phyloP scores from a whole-genome alignment of 129 eudicot genomes.

The Centaurea solstitialis region DNA sequence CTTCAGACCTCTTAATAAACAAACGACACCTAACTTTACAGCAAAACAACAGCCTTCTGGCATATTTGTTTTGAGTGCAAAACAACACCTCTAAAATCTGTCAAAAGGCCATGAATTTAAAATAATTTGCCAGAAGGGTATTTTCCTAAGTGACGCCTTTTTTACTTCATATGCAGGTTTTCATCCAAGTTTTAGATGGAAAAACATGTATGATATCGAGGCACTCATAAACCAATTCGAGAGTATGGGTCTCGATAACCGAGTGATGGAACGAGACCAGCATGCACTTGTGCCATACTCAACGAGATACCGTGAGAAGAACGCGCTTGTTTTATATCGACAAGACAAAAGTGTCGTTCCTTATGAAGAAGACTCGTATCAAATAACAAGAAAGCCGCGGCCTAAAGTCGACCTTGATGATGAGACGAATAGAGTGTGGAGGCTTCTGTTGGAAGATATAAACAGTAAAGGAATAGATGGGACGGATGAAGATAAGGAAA shows the following conservation, averaged over 20 bases:
- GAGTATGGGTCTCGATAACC: slow-evolving; percentile 44
- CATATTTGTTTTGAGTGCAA: no score
- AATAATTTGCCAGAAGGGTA: not conserved
- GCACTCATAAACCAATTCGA: slow-evolving; percentile 51
- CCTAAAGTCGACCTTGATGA: slow-evolving; percentile 96
- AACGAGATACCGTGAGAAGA: slow-evolving; percentile 44
- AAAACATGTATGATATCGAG: slow-evolving; percentile 29
- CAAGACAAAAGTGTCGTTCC: slow-evolving; percentile 58
- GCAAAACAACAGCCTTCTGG: no score
- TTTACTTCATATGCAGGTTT: slow-evolving; percentile 45
- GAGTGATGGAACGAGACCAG: slow-evolving; percentile 22
- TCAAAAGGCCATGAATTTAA: not conserved
- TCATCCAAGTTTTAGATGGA: slow-evolving; percentile 48
- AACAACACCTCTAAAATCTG: not conserved
- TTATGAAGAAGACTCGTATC: slow-evolving; percentile 47
- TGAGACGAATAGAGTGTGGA: slow-evolving; percentile 94
- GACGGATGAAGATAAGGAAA: slow-evolving; percentile 77
- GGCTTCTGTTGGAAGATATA: slow-evolving; percentile 82
- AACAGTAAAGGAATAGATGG: slow-evolving; percentile 92
- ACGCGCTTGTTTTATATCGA: slow-evolving; percentile 63
- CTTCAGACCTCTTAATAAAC: no score
- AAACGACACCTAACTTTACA: no score
- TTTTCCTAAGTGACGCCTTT: not conserved
- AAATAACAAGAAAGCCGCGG: slow-evolving; percentile 47
- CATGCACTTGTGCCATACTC: slow-evolving; percentile 43